Conservation (phyloP, 306 rosid genomes). For the Nissolia schottii region DNA sequence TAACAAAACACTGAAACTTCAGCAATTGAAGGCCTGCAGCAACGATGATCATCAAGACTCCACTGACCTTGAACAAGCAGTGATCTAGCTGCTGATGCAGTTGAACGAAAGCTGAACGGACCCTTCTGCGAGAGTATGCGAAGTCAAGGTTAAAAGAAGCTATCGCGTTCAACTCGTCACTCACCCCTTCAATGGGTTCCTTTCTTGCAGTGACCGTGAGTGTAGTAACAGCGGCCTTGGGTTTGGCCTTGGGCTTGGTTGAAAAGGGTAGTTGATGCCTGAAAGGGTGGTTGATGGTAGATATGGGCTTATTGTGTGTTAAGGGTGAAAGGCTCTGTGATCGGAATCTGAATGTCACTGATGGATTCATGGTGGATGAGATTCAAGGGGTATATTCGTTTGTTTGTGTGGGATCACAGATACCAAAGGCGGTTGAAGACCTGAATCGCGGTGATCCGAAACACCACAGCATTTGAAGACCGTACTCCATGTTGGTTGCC, state of each 20-base stretch:
- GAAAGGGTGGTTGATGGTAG: conserved; percentile 14
- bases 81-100: conserved; percentile 60
- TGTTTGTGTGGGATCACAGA: background rate
- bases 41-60: background rate
- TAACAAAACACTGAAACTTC: background rate
- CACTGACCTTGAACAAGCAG: conserved; percentile 64
- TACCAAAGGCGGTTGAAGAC: background rate
- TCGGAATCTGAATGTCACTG: conserved; percentile 27
- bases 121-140: conserved; percentile 57
- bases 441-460: background rate
- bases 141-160: conserved; percentile 63
- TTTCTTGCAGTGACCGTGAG: conserved; percentile 33
- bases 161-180: conserved; percentile 47
- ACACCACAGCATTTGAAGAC: background rate
- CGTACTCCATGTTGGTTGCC: background rate
- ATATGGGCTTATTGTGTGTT: conserved; percentile 8
- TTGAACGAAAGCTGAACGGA: conserved; percentile 52
- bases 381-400: background rate
- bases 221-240: background rate
- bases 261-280: conserved; percentile 15
- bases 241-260: background rate
- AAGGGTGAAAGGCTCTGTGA: conserved; percentile 27
- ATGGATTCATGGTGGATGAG: conserved; percentile 20
- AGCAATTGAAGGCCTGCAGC: background rate
- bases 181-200: conserved; percentile 44